Percentiles rank a stretch among this genome's conserved stretches.
These are phyloP conservation scores for Serendipita sp. DNA, from an alignment of 768 basidiomycete species.

Conservation along the genomic window DNA sequence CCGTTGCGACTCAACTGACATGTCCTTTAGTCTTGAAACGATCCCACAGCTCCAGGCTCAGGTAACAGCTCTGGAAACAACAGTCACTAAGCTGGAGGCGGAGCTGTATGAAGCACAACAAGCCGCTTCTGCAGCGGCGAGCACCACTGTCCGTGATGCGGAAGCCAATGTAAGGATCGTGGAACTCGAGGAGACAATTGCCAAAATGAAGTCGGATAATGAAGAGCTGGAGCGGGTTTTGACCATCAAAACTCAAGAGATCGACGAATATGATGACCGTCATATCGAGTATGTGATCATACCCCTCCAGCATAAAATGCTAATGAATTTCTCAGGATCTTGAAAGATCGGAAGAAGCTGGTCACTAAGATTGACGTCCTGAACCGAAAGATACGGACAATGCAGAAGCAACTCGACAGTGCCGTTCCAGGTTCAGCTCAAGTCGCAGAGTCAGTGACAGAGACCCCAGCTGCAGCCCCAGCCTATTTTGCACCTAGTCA, in stretches of 20 bases:
- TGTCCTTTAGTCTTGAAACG: background rate
- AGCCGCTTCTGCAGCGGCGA: constrained; percentile 2
- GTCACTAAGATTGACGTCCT: constrained; percentile 51
- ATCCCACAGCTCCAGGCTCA: background rate
- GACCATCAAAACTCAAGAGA: constrained; percentile 52
- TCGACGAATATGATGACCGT: constrained; percentile 73
- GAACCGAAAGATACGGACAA: constrained; percentile 52
- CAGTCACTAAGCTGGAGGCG: background rate
- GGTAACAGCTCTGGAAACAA: background rate
- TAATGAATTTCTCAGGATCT: constrained; percentile 32
- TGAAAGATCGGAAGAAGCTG: constrained; percentile 71
- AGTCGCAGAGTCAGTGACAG: background rate
- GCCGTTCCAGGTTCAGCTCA: background rate
- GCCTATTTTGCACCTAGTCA: background rate
- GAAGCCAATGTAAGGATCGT: background rate
- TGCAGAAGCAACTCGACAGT: constrained; percentile 29
- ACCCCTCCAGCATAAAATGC: background rate
- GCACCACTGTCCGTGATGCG: constrained; percentile 5
- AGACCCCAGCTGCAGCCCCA: background rate
- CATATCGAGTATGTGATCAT: constrained; percentile 50
- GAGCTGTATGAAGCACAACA: constrained; percentile 4
- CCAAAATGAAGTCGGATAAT: constrained; percentile 52
- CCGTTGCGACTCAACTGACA: background rate
- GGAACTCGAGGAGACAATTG: constrained; percentile 36
- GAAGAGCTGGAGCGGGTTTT: constrained; percentile 63